A percentile compares a stretch with the other conserved stretches of the same genome.
Evolutionary conservation across 345 rosid species (phyloP).

Genomic region (Populus deltoides): DNA sequence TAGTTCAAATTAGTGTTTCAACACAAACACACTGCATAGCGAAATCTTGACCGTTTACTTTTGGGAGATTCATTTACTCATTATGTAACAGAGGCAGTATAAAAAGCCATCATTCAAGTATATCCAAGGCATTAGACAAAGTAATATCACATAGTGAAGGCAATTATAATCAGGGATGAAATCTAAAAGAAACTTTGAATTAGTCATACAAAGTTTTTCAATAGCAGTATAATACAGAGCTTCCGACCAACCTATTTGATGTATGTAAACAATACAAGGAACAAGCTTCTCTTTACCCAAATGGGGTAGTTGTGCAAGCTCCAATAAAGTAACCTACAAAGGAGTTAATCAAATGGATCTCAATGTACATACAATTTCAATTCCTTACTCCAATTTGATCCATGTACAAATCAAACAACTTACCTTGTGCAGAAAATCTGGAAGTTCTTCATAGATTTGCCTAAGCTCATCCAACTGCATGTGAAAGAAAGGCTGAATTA

Average conservation of each 20-base stretch:
- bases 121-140: not conserved
- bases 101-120: not conserved
- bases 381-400: not conserved
- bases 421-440: slow-evolving; percentile 86
- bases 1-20: not conserved
- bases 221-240: not conserved
- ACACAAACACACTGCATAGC: not conserved
- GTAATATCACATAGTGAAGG: too few species aligned
- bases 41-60: too few species aligned
- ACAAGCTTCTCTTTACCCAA: slow-evolving; percentile 43
- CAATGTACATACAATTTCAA: slow-evolving; percentile 13
- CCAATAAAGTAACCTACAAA: slow-evolving; percentile 68
- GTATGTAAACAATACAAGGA: slow-evolving; percentile 76
- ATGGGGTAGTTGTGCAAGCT: slow-evolving; percentile 65
- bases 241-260: slow-evolving; percentile 72
- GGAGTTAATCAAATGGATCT: slow-evolving; percentile 17
- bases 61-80: too few species aligned
- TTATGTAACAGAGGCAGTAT: too few species aligned
- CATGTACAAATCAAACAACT: slow-evolving; percentile 19
- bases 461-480: slow-evolving; percentile 87
- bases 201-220: not conserved
- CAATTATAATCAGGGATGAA: not conserved
- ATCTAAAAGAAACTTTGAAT: not conserved
- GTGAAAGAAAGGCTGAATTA: slow-evolving; percentile 8
- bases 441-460: slow-evolving; percentile 90